A percentile compares a stretch with the other conserved stretches of the same genome.
These are phyloP conservation scores for Solanum acaule DNA, from an alignment of 257 asterid genomes.

Conservation along the genomic window DNA sequence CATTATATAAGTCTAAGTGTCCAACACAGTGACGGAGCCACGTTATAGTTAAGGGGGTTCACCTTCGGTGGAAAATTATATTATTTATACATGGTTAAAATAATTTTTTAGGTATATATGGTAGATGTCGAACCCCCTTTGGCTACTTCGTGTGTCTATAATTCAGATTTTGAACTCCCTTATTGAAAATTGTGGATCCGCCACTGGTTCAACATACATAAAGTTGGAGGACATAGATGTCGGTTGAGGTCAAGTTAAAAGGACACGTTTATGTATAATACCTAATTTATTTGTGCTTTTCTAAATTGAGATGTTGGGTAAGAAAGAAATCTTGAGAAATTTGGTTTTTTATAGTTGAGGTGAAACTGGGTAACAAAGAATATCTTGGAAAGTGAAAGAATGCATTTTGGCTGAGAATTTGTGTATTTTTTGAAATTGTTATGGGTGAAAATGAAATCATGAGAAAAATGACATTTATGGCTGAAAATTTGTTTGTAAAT, in stretches of 20 bases:
- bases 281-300: no score
- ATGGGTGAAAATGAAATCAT: neutral
- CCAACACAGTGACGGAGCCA: no score
- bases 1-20: neutral
- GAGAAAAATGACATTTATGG: neutral
- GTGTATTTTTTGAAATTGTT: neutral
- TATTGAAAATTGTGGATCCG: no score
- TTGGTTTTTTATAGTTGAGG: neutral
- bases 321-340: neutral
- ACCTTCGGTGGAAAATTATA: no score
- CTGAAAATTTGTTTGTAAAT: neutral
- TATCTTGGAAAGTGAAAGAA: neutral
- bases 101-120: no score
- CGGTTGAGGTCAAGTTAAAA: neutral
- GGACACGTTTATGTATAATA: no score
- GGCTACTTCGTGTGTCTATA: no score
- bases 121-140: no score
- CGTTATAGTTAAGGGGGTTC: no score
- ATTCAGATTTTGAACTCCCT: no score
- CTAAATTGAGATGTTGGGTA: neutral
- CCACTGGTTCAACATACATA: no score
- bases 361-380: neutral
- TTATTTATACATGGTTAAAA: no score
- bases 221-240: neutral
- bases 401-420: neutral